Evolutionary conservation across 2,329 filamentous ascomycete species (phyloP).

Genomic region (Nigrograna mackinnonii): DNA sequence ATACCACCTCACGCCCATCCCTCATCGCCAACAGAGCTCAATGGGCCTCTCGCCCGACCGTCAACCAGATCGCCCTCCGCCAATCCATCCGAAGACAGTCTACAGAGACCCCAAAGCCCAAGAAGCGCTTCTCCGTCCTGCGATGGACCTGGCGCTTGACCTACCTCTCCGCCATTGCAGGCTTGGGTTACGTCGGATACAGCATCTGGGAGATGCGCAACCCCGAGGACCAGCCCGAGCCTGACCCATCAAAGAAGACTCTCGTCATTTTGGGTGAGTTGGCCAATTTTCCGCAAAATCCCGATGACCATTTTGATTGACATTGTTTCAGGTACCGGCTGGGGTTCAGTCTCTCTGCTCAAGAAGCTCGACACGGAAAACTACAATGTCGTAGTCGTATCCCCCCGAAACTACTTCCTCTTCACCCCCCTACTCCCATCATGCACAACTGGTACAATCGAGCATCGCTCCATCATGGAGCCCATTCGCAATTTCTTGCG

Average conservation of each 20-base stretch:
- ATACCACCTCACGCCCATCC: slow-evolving; percentile 36
- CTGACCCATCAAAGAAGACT: slow-evolving; percentile 93
- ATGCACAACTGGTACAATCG: slow-evolving; percentile 95
- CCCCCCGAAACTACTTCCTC: slow-evolving; percentile 98
- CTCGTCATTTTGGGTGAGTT: slow-evolving; percentile 88
- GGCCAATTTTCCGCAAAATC: not conserved
- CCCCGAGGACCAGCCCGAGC: slow-evolving; percentile 75
- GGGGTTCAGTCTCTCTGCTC: slow-evolving; percentile 92
- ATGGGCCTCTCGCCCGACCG: slow-evolving; percentile 36
- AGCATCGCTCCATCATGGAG: slow-evolving; percentile 99
- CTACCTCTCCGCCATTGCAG: slow-evolving; percentile 73
- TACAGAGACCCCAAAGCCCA: slow-evolving; percentile 34
- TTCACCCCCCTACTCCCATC: slow-evolving; percentile 97
- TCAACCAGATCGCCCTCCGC: slow-evolving; percentile 38
- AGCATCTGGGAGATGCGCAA: slow-evolving; percentile 81
- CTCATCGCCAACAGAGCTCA: slow-evolving; percentile 36
- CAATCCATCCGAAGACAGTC: slow-evolving; percentile 39
- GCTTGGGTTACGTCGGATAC: slow-evolving; percentile 74
- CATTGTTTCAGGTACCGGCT: slow-evolving; percentile 75
- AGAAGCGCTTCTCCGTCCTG: slow-evolving; percentile 69
- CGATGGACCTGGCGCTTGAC: slow-evolving; percentile 83
- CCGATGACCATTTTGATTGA: not conserved
- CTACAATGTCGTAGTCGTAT: slow-evolving; percentile 98
- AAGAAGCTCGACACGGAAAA: slow-evolving; percentile 99
- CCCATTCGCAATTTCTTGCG: slow-evolving; percentile 94